These are phyloP conservation scores for Choanephora cucurbitarum DNA, from an alignment of 371 early-diverging fungal species.

Conservation along the genomic window DNA sequence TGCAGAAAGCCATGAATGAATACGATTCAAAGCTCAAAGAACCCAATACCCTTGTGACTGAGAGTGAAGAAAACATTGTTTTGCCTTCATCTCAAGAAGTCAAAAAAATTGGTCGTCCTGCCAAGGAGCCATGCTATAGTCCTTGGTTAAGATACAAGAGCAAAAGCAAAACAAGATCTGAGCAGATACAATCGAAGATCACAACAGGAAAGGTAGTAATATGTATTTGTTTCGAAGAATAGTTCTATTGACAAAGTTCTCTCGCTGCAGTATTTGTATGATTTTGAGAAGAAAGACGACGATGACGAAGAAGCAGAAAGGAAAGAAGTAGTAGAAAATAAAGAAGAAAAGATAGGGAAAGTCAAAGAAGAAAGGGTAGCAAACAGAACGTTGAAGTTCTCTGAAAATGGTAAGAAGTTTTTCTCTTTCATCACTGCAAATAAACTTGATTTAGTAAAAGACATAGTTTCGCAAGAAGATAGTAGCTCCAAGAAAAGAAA, in stretches of 20 bases:
- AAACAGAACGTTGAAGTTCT: too few relatives aligned
- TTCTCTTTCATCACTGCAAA: too few relatives aligned
- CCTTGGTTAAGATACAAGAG: neutral
- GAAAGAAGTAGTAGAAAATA: neutral
- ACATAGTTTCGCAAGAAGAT: neutral
- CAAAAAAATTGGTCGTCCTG: neutral
- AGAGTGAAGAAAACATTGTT: neutral
- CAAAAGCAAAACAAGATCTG: neutral
- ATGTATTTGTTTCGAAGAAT: neutral
- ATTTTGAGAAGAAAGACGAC: neutral
- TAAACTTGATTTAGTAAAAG: neutral
- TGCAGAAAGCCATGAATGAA: too few relatives aligned
- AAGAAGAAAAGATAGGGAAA: neutral
- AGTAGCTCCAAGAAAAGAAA: neutral
- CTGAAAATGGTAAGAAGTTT: too few relatives aligned
- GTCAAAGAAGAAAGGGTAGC: too few relatives aligned
- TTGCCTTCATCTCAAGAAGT: neutral
- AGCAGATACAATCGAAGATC: neutral
- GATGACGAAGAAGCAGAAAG: neutral
- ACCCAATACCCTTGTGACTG: too few relatives aligned
- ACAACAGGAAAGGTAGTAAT: neutral
- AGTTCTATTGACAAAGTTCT: neutral
- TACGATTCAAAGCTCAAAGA: neutral
- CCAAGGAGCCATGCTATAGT: neutral
- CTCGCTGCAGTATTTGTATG: neutral